Conservation (phyloP, 78 protist species). For the Dictyostelium capitatum region DNA sequence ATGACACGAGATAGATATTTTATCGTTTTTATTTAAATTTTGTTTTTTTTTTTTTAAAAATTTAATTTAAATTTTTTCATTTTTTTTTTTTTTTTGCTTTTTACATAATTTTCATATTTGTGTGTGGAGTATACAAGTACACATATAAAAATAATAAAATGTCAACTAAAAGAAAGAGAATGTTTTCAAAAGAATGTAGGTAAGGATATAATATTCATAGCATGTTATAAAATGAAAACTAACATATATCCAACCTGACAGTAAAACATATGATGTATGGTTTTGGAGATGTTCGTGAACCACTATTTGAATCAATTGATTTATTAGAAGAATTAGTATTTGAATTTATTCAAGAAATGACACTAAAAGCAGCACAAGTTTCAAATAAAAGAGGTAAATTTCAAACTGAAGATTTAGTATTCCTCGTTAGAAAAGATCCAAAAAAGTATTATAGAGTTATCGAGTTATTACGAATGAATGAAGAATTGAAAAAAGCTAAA, state of each 20-base stretch:
- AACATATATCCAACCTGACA: background rate
- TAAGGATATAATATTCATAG: background rate
- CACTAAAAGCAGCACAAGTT: slow-evolving; percentile 66
- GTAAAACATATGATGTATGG: slow-evolving; percentile 88
- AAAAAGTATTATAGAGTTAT: slow-evolving; percentile 80
- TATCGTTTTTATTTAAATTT: background rate
- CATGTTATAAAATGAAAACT: background rate
- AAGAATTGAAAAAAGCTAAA: slow-evolving; percentile 79
- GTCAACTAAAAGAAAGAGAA: slow-evolving; percentile 72
- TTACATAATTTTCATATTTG: background rate
- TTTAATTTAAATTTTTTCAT: background rate
- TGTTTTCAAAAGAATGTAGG: slow-evolving; percentile 64
- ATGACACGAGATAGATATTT: too few species aligned
- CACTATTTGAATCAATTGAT: slow-evolving; percentile 80
- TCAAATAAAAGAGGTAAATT: slow-evolving; percentile 67
- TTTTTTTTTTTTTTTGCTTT: slow-evolving; percentile 3
- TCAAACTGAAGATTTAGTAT: slow-evolving; percentile 83
- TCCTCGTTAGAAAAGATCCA: slow-evolving; percentile 78
- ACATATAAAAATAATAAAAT: background rate
- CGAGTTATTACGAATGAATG: slow-evolving; percentile 78
- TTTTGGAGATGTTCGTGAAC: slow-evolving; percentile 87
- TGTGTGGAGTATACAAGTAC: background rate
- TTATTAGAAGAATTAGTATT: slow-evolving; percentile 77
- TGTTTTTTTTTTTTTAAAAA: background rate
- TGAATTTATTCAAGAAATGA: slow-evolving; percentile 79